Base-by-base conservation (phyloP, 2,329 filamentous ascomycete species). In the Stachybotrys elegans region DNA sequence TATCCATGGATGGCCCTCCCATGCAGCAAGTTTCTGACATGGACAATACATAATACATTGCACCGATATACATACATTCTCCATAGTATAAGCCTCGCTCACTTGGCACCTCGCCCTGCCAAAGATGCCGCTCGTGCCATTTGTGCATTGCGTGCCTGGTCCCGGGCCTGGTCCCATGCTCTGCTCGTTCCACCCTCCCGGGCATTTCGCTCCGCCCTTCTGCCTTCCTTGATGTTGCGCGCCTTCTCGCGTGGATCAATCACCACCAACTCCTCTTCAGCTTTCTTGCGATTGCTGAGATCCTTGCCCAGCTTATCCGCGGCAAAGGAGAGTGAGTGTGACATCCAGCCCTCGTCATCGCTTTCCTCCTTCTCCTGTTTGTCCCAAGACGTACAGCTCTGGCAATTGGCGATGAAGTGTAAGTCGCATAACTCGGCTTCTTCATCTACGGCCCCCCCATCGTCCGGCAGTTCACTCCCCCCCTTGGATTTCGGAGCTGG, bases 361-460 rank as follows among this genome's bases (percentile, higher is more conserved):
- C 74, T 76, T 4, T 83, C 79, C 19, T 76, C 71, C 12, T 73
- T 71, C 4, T 73, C 79, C 32, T 72, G 74, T 54, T 83, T 76
- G 57, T 94, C 86, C 89, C 91, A 95, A 0, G 84, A 79, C 46
- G 80, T 82, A 63, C 93, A 97, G 36, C 89, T 95, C 60, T 95
- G 89, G 63, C 93, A 98, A 56, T 94, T 88, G 40, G 86, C 87
- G 50, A 98, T 94, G 64, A 97, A 98, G 62, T 98, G 93, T 27
- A 98, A 69, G 62, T 97, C 93, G 59, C 93, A 98, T 4, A 94
- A 73, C 40, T 76, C 76, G 3, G 81, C 83, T 60, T 94, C 88
- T 17, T 34, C 31, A 7, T 34, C n/a, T n/a, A n/a, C n/a, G n/a
- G n/a, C n/a, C n/a, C n/a, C n/a, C 7, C 17, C 34, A 20, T 36